Evolutionary conservation across 177 flowering plant genomes (phyloP), one percentile per base, ranked within the genome.

Genomic region (Vitis hybrid): DNA sequence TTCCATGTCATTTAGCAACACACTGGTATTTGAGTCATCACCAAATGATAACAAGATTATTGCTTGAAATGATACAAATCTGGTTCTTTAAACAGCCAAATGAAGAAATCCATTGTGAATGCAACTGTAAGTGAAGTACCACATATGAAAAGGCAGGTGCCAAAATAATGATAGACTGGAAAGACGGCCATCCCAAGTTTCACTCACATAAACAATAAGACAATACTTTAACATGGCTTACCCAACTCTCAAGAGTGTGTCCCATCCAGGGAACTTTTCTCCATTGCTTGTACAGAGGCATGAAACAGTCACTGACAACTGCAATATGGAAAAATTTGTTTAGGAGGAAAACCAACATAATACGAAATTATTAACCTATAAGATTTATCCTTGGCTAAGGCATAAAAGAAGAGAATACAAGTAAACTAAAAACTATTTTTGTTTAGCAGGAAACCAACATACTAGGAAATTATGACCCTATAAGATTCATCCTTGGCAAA

Each of bases 181-280:
- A 34, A 34, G 45, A 34, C 0, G 45, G 45, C 45, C 45, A 34
- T 34, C 7, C 18, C 56, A 12, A 12, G 5, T 21, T 18, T 49
- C 18, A 34, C 14, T n/a, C 21, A 23, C 26, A 23, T 23, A 56
- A 59, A 54, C 56, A 68, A 40, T 50, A 60, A 62, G 2, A 57
- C 19, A 59, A 34, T 52, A 67, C 7, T 23, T 70, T 56, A 10
- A 56, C 17, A 50, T 48, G 5, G 64, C 92, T 81, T 83, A 91
- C 98, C 98, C 92, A 60, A 91, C 77, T 86, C 74, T 83, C 63
- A 91, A 62, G 60, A 93, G 90, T 19, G 79, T 79, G 66, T 91
- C 95, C 84, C 89, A 87, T 60, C 91, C 95, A 68, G 95, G 97
- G 81, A 90, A 89, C 59, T 73, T 71, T 78, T 84, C 94, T 56